phyloP scores from a whole-genome alignment of 257 asterid genomes.

The Solanum peruvianum region DNA sequence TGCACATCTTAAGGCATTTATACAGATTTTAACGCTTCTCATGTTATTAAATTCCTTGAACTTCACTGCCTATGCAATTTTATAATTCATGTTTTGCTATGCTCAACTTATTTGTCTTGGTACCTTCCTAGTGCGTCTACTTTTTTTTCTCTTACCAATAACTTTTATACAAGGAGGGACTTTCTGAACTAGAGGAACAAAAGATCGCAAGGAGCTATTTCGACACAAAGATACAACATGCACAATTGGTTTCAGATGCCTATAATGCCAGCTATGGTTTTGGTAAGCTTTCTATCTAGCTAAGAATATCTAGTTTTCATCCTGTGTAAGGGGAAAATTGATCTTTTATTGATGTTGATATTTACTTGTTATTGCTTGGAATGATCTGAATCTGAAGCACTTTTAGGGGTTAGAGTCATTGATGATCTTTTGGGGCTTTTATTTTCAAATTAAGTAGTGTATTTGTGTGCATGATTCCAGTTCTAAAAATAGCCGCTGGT shows the following conservation, averaged over 20 bases:
- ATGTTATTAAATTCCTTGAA: too few species aligned
- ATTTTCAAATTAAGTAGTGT: background rate
- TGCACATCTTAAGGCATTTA: background rate
- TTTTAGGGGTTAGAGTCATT: background rate
- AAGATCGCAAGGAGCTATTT: background rate
- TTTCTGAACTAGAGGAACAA: background rate
- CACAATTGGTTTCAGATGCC: background rate
- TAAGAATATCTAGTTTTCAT: background rate
- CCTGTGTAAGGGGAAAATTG: background rate
- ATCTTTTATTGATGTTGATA: background rate
- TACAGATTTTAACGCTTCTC: too few species aligned
- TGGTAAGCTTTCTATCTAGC: background rate
- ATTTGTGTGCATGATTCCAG: background rate
- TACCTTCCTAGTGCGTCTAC: background rate
- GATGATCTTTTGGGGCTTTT: background rate
- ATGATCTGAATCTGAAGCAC: background rate
- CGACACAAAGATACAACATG: background rate
- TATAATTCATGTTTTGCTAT: background rate
- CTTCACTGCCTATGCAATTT: background rate
- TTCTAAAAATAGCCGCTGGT: background rate
- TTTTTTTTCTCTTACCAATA: background rate
- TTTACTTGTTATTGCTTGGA: background rate
- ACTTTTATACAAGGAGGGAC: background rate
- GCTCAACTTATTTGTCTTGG: background rate
- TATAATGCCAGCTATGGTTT: background rate